Evolutionary conservation across 371 early-diverging fungal genomes (phyloP), one percentile per base, ranked within the genome.

Genomic region (Mortierella sp.): DNA sequence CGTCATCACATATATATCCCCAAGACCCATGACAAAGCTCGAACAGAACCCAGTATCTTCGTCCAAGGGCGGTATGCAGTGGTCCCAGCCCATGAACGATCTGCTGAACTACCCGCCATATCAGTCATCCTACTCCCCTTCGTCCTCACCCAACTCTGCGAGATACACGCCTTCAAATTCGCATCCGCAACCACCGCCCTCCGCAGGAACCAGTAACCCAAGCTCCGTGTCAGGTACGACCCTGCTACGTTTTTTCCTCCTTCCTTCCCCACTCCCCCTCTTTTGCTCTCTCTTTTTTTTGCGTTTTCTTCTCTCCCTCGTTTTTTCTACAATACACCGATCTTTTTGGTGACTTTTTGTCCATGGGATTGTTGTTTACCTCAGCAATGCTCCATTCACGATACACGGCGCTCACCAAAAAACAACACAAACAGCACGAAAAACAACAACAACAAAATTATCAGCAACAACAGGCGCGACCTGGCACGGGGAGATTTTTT

Each of bases 1-100:
- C 72, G 3, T 1, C 2, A 74, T 70, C 7, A 5, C 2, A 71
- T 48, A 48, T 43, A 14, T 2, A 27, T 63, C 65, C 18, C 5
- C 18, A 38, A 65, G 35, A 38, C 65, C 48, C 56, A 82, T 83
- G 83, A 83, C 83, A 74, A 83, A 83, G 76, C 79, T 83, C 43
- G 83, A 83, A 35, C 83, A 76, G 68, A 83, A 76, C 27, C 65
- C 80, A n/a, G 77, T 80, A 75, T 76, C 83, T 21, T 79, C 83
- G 12, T 74, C 83, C 56, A 83, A 80, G 58, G 70, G 80, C 60
- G 70, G 80, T 54, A 80, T 80, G 76, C 83, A 83, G 83, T 83
- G 83, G 83, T 74, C 77, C 21, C 83, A 68, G 72, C 83, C 76
- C 18, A 80, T 80, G 70, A 72, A 55, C 58, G 83, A 83, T 43